Evolutionary conservation across 192 early-diverging fungal species (phyloP).

Genomic region (Entomortierella parvispora): DNA sequence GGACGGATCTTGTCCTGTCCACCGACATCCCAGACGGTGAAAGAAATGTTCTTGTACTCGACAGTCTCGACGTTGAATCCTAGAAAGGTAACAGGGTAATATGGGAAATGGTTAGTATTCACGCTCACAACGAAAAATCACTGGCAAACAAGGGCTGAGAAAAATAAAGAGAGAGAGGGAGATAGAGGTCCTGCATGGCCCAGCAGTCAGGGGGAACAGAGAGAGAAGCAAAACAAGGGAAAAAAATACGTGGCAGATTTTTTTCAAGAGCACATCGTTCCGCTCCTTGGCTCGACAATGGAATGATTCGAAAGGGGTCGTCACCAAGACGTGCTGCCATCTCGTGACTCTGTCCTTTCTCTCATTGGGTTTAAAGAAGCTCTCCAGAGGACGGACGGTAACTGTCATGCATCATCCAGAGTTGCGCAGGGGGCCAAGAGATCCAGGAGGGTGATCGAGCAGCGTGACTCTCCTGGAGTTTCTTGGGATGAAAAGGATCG

Average conservation of each 20-base stretch:
- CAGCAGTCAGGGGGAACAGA: neutral
- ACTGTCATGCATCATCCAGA: too few relatives aligned
- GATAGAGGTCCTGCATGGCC: neutral
- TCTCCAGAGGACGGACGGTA: too few relatives aligned
- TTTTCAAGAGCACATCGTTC: too few relatives aligned
- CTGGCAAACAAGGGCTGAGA: slow-evolving; percentile 3
- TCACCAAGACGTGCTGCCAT: neutral
- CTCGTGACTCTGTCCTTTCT: too few relatives aligned
- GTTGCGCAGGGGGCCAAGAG: too few relatives aligned
- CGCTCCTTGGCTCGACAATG: neutral
- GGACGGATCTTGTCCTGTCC: slow-evolving; percentile 99
- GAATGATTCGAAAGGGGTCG: neutral
- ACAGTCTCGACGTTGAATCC: slow-evolving; percentile 99
- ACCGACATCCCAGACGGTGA: slow-evolving; percentile 99
- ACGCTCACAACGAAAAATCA: too few relatives aligned
- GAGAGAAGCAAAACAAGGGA: neutral
- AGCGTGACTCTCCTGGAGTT: too few relatives aligned
- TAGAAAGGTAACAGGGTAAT: slow-evolving; percentile 14
- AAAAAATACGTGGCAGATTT: too few relatives aligned
- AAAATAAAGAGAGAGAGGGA: neutral
- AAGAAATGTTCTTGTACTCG: slow-evolving; percentile 98
- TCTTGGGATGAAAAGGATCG: too few relatives aligned
- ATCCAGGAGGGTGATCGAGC: too few relatives aligned
- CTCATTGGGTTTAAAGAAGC: too few relatives aligned
- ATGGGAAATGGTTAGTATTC: neutral